Evolutionary conservation across 148 eudicot species (phyloP), one percentile per base, ranked within the genome.

Genomic region (Heliamphora exappendiculata): DNA sequence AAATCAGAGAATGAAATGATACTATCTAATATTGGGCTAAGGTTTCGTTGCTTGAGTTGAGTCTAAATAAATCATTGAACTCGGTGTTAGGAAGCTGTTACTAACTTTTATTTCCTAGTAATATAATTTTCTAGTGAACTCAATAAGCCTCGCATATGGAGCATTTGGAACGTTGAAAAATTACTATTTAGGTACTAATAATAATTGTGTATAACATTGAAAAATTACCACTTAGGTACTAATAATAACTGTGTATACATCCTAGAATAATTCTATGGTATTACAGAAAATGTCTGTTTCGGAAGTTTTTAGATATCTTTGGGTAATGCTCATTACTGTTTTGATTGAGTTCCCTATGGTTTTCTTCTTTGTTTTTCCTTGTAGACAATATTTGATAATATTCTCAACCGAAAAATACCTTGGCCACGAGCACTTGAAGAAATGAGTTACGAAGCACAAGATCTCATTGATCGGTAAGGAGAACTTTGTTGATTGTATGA

Each of bases 381-480:
- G 79, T 78, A 95, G 99, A 91, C 84, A 82, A 95, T 95, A 85
- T 95, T 95, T 80, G 97, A 91, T 81, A 95, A 95, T 81, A 95
- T 95, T 75, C 94, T 95, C 83, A 95, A 95, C 47, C 93, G 93
- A 34, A 92, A 95, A 70, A 88, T 95, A 72, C 97, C 94, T 34
- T 95, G 99, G 99, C 99, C 99, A 68, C 74, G 41, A 29, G 97
- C 88, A 26, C 96, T 97, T 22, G 96, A 95, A 64, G 99, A 95
- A 83, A 89, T 95, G 97, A 92, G 97, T 85, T 80, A 69, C 51
- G 96, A 92, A 78, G 90, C 97, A 58, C 82, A 79, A 8, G 94
- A 92, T 87, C 91, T 95, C 62, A 93, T 95, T 65, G 97, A 95
- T 77, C 83, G 84, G 99, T 95, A 86, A 90, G 87, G 71, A 55